These are phyloP conservation scores for Blastobotrys apis DNA, from an alignment of 1,139 yeast genomes.

Conservation along the genomic window DNA sequence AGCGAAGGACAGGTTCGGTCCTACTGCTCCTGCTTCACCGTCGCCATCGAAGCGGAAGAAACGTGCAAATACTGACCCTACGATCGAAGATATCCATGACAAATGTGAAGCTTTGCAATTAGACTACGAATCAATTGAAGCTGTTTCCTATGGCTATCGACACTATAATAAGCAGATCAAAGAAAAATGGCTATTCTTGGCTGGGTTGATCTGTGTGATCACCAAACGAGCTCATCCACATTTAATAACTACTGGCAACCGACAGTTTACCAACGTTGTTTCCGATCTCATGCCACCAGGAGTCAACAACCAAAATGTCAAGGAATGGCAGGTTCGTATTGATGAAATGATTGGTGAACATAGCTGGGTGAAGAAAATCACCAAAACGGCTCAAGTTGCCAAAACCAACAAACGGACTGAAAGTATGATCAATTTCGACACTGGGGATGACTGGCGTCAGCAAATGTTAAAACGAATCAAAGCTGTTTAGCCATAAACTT, in stretches of 20 bases:
- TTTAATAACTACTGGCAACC: constrained; percentile 13
- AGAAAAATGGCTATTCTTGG: constrained; percentile 37
- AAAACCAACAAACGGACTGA: constrained; percentile 6
- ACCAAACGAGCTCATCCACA: constrained; percentile 33
- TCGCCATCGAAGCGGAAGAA: constrained; percentile 10
- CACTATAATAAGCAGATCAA: constrained; percentile 33
- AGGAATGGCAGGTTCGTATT: constrained; percentile 12
- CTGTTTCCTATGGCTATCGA: constrained; percentile 31
- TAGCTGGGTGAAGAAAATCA: constrained; percentile 33
- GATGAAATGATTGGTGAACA: constrained; percentile 35
- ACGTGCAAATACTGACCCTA: constrained; percentile 19
- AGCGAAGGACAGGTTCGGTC: constrained; percentile 8
- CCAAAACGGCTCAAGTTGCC: constrained; percentile 13
- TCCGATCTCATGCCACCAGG: constrained; percentile 14
- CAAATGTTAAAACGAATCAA: not conserved
- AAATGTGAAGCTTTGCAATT: constrained; percentile 28
- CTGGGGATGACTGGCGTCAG: constrained; percentile 2
- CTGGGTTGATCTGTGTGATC: constrained; percentile 34
- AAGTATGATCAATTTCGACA: constrained; percentile 7
- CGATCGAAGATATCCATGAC: constrained; percentile 21
- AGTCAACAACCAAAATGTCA: constrained; percentile 7
- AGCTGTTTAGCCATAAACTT: constrained; percentile 25
- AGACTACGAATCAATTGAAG: constrained; percentile 24
- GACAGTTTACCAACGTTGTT: constrained; percentile 12
- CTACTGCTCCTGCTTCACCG: not conserved